phyloP scores from a whole-genome alignment of 2,329 filamentous ascomycete species.

The Cercospora sp. region DNA sequence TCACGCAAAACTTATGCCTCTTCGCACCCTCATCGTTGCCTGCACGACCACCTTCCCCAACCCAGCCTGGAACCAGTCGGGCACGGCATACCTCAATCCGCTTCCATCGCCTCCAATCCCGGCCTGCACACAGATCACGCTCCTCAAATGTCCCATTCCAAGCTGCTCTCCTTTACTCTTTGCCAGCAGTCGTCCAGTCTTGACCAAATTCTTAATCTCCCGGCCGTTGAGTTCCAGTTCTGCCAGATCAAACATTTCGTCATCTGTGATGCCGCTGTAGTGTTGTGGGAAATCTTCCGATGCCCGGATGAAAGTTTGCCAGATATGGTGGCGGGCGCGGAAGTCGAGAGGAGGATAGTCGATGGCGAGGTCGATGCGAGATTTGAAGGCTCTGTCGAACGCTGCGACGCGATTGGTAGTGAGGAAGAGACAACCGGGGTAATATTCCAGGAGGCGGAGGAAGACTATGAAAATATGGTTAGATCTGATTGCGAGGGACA shows the following conservation, averaged over 20 bases:
- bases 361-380: slow-evolving; percentile 38
- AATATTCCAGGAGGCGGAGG: slow-evolving; percentile 43
- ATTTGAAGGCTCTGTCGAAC: slow-evolving; percentile 42
- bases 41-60: slow-evolving; percentile 2
- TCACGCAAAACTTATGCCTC: slow-evolving; percentile 1
- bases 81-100: slow-evolving; percentile 4
- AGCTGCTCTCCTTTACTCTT: slow-evolving; percentile 17
- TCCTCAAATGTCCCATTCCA: slow-evolving; percentile 17
- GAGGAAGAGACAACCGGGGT: slow-evolving; percentile 34
- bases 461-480: slow-evolving; percentile 31
- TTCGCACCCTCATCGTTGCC: slow-evolving; percentile 3
- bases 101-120: slow-evolving; percentile 10
- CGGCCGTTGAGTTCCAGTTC: slow-evolving; percentile 21
- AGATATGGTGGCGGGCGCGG: slow-evolving; percentile 33
- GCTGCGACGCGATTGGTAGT: slow-evolving; percentile 41
- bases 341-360: slow-evolving; percentile 37
- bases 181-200: slow-evolving; percentile 21
- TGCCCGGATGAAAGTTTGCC: slow-evolving; percentile 22
- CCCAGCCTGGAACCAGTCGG: slow-evolving; percentile 7
- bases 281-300: slow-evolving; percentile 19
- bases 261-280: slow-evolving; percentile 17
- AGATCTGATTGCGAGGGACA: background rate
- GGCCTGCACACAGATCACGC: slow-evolving; percentile 18
- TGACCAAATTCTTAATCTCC: slow-evolving; percentile 24
- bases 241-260: slow-evolving; percentile 18